Evolutionary conservation across 1,139 yeast genomes (phyloP).

Genomic region (Suhomyces choctaworum): DNA sequence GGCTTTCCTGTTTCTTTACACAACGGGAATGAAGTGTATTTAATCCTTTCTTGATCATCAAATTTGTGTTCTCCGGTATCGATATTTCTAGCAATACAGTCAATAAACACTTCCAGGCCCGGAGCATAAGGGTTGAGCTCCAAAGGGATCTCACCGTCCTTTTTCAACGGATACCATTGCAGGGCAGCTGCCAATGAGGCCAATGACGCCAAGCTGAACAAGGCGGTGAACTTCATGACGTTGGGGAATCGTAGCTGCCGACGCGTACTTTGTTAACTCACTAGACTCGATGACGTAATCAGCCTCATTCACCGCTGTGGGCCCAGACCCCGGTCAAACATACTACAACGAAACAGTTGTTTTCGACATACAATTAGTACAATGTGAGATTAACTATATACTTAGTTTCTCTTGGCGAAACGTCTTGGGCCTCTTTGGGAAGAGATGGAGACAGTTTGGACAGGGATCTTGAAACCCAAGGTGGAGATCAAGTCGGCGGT

Average conservation of each 20-base stretch:
- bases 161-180: slow-evolving; percentile 40
- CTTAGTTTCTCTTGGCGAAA: slow-evolving; percentile 91
- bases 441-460: slow-evolving; percentile 88
- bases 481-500: slow-evolving; percentile 95
- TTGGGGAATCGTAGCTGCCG: neutral
- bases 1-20: slow-evolving; percentile 69
- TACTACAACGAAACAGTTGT: neutral
- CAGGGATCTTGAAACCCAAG: slow-evolving; percentile 95
- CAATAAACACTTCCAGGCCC: slow-evolving; percentile 52
- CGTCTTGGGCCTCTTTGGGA: slow-evolving; percentile 93
- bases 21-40: slow-evolving; percentile 58
- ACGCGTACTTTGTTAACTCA: slow-evolving; percentile 2
- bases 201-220: slow-evolving; percentile 7
- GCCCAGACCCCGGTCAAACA: too few relatives aligned
- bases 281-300: slow-evolving; percentile 12
- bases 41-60: slow-evolving; percentile 57
- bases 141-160: slow-evolving; percentile 40
- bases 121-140: slow-evolving; percentile 36
- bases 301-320: too few relatives aligned
- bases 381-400: slow-evolving; percentile 14
- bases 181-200: slow-evolving; percentile 11
- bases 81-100: slow-evolving; percentile 67
- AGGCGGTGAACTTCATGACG: slow-evolving; percentile 12
- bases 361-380: slow-evolving; percentile 12
- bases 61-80: slow-evolving; percentile 76